Percentiles rank a stretch among this genome's conserved stretches.
Conservation (phyloP, 352 stramenopile genomes). For the Globisporangium barbulae region DNA sequence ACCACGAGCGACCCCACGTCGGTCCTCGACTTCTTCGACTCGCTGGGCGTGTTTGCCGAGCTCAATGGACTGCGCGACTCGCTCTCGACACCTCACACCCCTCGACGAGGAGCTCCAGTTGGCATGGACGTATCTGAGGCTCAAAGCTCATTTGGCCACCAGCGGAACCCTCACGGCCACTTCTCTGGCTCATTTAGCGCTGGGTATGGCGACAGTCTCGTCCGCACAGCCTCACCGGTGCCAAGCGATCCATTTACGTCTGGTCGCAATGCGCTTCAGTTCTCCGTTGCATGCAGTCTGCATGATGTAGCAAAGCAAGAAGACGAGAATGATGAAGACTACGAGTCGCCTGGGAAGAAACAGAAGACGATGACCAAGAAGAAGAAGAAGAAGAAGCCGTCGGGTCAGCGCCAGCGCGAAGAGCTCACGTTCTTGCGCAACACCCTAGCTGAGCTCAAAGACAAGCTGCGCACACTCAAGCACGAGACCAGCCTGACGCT, state of each 20-base stretch:
- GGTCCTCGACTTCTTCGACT: constrained; percentile 5
- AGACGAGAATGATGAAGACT: neutral
- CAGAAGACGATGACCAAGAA: neutral
- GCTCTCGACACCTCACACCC: neutral
- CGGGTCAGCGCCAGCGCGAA: constrained; percentile 6
- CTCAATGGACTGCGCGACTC: neutral
- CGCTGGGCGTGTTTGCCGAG: neutral
- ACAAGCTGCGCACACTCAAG: neutral
- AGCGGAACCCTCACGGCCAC: neutral
- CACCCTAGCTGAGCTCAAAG: neutral
- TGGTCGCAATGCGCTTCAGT: neutral
- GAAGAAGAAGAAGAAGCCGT: constrained; percentile 1
- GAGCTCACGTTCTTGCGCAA: constrained; percentile 2
- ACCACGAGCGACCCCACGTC: neutral
- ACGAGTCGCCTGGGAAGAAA: neutral
- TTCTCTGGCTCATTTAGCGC: neutral
- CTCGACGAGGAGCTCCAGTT: neutral
- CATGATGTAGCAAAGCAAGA: neutral
- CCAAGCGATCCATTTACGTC: neutral
- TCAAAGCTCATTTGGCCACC: neutral
- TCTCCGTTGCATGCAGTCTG: neutral
- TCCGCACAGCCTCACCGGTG: neutral
- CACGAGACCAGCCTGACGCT: neutral
- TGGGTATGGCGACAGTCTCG: neutral
- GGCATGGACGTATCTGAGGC: neutral